These are phyloP conservation scores for Teunomyces gatunensis DNA, from an alignment of 805 yeast species.

Conservation along the genomic window DNA sequence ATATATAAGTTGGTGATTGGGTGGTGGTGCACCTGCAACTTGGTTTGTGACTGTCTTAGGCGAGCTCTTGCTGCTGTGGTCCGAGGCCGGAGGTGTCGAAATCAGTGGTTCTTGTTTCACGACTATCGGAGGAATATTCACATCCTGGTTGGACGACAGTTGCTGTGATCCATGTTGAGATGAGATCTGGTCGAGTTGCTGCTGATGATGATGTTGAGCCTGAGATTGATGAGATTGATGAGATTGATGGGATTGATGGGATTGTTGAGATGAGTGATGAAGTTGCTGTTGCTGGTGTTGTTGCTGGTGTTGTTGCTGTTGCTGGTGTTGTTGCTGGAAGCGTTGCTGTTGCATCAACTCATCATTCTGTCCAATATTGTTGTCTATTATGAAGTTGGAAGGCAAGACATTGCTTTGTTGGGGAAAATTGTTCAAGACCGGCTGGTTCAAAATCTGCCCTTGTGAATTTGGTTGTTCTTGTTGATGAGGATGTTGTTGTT, in stretches of 20 bases:
- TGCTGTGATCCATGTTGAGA: not conserved
- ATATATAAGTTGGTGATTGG: conserved; percentile 50
- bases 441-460: conserved; percentile 3
- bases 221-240: conserved; percentile 1
- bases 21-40: conserved; percentile 46
- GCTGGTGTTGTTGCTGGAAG: conserved; percentile 12
- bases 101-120: conserved; percentile 2
- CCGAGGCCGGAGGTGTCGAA: conserved; percentile 2
- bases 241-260: not conserved
- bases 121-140: not conserved
- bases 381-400: not conserved
- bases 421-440: not conserved
- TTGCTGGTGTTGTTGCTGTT: conserved; percentile 8
- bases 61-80: conserved; percentile 5
- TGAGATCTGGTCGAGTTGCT: not conserved
- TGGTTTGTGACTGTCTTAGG: conserved; percentile 1
- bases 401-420: not conserved
- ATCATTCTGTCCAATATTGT: not conserved
- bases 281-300: conserved; percentile 11
- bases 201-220: conserved; percentile 6
- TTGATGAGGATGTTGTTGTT: conserved; percentile 10
- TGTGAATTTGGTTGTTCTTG: conserved; percentile 7
- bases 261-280: too few species aligned
- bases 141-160: not conserved
- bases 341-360: conserved; percentile 1